These are phyloP conservation scores for Fusarium penzigii DNA, from an alignment of 2,329 filamentous ascomycete genomes.

Conservation along the genomic window DNA sequence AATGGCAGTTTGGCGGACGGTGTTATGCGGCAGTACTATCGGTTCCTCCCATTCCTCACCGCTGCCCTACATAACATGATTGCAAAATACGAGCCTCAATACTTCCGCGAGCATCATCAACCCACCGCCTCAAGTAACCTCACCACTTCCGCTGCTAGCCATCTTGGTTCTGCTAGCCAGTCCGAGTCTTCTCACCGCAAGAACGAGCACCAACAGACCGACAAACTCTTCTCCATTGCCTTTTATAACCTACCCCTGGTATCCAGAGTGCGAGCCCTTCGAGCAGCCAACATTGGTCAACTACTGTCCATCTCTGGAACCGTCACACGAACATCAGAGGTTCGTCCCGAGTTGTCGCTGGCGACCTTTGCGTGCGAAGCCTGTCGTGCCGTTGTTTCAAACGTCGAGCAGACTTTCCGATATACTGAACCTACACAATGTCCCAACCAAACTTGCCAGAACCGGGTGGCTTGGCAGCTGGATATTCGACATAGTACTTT, in stretches of 20 bases:
- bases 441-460: slow-evolving; percentile 83
- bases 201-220: slow-evolving; percentile 91
- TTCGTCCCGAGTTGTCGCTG: slow-evolving; percentile 87
- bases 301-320: slow-evolving; percentile 95
- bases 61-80: slow-evolving; percentile 90
- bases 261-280: slow-evolving; percentile 80
- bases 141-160: slow-evolving; percentile 67
- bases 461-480: slow-evolving; percentile 91
- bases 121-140: slow-evolving; percentile 73
- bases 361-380: slow-evolving; percentile 91
- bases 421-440: slow-evolving; percentile 98
- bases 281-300: slow-evolving; percentile 88
- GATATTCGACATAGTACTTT: slow-evolving; percentile 97
- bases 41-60: slow-evolving; percentile 89
- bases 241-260: slow-evolving; percentile 93
- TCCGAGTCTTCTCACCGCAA: slow-evolving; percentile 73
- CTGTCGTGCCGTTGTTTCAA: slow-evolving; percentile 81
- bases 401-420: slow-evolving; percentile 95
- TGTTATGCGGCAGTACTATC: slow-evolving; percentile 89
- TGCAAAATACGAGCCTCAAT: slow-evolving; percentile 89
- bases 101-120: slow-evolving; percentile 90
- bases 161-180: slow-evolving; percentile 61
- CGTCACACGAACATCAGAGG: slow-evolving; percentile 94
- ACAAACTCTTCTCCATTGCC: slow-evolving; percentile 90
- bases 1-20: slow-evolving; percentile 82